Conservation (phyloP, 2,329 filamentous ascomycete species). For the Cordyceps cicadae region DNA sequence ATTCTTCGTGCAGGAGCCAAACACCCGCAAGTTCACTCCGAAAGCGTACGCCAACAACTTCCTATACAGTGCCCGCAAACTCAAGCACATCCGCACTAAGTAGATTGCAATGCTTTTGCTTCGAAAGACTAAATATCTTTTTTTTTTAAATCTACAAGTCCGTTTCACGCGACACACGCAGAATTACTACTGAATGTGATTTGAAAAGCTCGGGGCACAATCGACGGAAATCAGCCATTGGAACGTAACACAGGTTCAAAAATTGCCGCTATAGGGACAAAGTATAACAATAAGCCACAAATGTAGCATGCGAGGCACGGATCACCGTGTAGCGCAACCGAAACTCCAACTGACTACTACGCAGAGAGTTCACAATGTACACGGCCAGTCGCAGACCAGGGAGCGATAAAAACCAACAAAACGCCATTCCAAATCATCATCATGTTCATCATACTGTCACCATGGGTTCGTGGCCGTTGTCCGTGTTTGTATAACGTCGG, state of each 20-base stretch:
- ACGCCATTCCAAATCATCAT: slow-evolving; percentile 7
- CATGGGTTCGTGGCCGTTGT: slow-evolving; percentile 44
- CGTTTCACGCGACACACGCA: not conserved
- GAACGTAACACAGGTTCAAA: too few species aligned
- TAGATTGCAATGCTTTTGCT: slow-evolving; percentile 32
- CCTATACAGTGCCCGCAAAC: slow-evolving; percentile 70
- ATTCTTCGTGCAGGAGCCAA: slow-evolving; percentile 97
- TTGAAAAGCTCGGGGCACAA: too few species aligned
- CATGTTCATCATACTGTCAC: slow-evolving; percentile 36
- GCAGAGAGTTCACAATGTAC: not conserved
- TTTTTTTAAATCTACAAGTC: not conserved
- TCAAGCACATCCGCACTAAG: slow-evolving; percentile 81
- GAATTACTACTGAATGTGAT: too few species aligned
- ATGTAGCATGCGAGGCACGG: not conserved
- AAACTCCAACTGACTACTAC: not conserved
- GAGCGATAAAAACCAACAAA: slow-evolving; percentile 12
- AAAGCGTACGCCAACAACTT: slow-evolving; percentile 99
- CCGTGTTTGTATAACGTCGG: slow-evolving; percentile 18
- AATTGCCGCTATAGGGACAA: not conserved
- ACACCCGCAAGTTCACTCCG: slow-evolving; percentile 72
- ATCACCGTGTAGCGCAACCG: slow-evolving; percentile 6
- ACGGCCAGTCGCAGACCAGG: slow-evolving; percentile 10
- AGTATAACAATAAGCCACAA: not conserved
- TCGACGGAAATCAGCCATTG: too few species aligned
- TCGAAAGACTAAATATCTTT: slow-evolving; percentile 10